phyloP scores from a whole-genome alignment of 192 early-diverging fungal species.

The Entomortierella chlamydospora region DNA sequence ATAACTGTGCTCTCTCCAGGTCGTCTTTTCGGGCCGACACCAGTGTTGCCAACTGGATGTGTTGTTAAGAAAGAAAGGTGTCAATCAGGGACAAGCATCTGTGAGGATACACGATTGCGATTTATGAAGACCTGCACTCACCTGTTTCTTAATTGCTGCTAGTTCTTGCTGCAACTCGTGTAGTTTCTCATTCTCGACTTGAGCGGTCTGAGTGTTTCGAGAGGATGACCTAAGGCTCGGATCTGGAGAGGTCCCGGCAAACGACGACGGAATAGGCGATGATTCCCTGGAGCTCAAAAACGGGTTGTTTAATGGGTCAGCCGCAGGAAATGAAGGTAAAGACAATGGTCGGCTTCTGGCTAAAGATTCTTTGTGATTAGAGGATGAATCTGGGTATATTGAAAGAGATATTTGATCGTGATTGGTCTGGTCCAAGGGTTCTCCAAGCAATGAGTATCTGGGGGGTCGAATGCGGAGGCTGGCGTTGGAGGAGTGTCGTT shows the following conservation, averaged over 20 bases:
- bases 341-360: not conserved
- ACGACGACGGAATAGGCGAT: constrained; percentile 1
- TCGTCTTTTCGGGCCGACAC: constrained; percentile 28
- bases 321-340: not conserved
- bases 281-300: constrained; percentile 12
- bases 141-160: constrained; percentile 39
- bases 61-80: not conserved
- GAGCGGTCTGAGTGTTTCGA: not conserved
- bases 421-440: not conserved
- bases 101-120: too few species aligned
- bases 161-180: constrained; percentile 31
- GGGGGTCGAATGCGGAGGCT: not conserved
- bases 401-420: not conserved
- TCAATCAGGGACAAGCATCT: not conserved
- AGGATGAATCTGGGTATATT: constrained; percentile 21
- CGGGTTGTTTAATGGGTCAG: constrained; percentile 1
- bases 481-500: not conserved
- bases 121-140: not conserved
- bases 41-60: constrained; percentile 23
- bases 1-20: constrained; percentile 1
- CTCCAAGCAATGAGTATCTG: not conserved
- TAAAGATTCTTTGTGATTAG: not conserved
- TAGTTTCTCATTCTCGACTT: constrained; percentile 26
- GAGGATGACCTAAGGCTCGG: not conserved
- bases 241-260: not conserved